phyloP scores from a whole-genome alignment of 352 stramenopile species.

The Elongisporangium prolatum region DNA sequence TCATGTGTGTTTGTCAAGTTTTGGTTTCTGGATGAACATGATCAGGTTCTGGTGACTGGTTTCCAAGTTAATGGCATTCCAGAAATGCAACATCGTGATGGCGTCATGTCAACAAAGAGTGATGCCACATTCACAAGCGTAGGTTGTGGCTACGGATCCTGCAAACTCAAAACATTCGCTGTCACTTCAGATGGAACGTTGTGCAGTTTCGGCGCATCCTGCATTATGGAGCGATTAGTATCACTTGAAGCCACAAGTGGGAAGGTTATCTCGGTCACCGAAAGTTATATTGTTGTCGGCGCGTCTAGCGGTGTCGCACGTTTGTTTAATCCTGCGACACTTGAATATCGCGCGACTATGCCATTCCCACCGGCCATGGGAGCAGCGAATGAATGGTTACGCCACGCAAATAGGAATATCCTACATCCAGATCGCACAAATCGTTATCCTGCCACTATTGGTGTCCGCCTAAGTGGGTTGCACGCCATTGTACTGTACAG shows the following conservation, averaged over 20 bases:
- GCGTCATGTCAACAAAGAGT: slow-evolving; percentile 50
- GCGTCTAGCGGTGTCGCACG: slow-evolving; percentile 61
- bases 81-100: slow-evolving; percentile 56
- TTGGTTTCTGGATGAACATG: slow-evolving; percentile 59
- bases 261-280: slow-evolving; percentile 71
- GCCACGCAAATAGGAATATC: slow-evolving; percentile 7
- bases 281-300: slow-evolving; percentile 65
- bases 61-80: slow-evolving; percentile 46
- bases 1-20: slow-evolving; percentile 34
- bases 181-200: slow-evolving; percentile 67
- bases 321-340: slow-evolving; percentile 64
- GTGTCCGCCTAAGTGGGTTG: slow-evolving; percentile 52
- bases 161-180: slow-evolving; percentile 67
- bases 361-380: slow-evolving; percentile 75
- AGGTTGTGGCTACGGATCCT: slow-evolving; percentile 44
- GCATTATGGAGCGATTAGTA: slow-evolving; percentile 72
- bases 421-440: slow-evolving; percentile 50
- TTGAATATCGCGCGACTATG: slow-evolving; percentile 71
- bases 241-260: slow-evolving; percentile 56
- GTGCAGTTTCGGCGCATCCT: slow-evolving; percentile 70
- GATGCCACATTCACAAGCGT: slow-evolving; percentile 71
- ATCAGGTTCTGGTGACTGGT: slow-evolving; percentile 47
- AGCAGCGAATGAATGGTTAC: slow-evolving; percentile 19
- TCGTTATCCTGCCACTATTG: slow-evolving; percentile 53
- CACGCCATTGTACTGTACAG: slow-evolving; percentile 70